phyloP scores from a whole-genome alignment of 2,329 filamentous ascomycete species.

The Colletotrichum liriopes region DNA sequence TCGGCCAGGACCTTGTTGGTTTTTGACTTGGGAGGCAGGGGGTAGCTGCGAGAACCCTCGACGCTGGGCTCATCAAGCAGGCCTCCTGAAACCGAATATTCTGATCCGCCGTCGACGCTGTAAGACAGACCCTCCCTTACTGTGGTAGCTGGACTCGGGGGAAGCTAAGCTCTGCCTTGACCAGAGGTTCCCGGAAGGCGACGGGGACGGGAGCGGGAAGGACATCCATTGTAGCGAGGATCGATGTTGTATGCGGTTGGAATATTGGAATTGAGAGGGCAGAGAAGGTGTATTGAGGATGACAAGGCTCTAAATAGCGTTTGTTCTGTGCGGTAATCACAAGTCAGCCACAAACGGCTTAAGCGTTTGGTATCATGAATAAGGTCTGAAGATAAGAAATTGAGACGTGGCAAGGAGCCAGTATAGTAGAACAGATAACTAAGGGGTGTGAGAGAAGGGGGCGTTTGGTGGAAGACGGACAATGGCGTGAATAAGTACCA shows the following conservation, averaged over 20 bases:
- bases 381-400: not conserved
- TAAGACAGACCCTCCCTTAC: slow-evolving; percentile 55
- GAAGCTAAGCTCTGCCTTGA: slow-evolving; percentile 44
- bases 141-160: slow-evolving; percentile 59
- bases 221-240: slow-evolving; percentile 23
- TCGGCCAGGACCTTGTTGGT: slow-evolving; percentile 77
- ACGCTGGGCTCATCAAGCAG: slow-evolving; percentile 43
- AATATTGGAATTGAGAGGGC: not conserved
- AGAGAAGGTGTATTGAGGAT: not conserved
- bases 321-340: slow-evolving; percentile 8
- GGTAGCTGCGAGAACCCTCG: slow-evolving; percentile 59
- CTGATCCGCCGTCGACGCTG: slow-evolving; percentile 50
- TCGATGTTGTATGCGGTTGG: not conserved
- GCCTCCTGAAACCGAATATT: slow-evolving; percentile 12
- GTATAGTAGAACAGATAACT: not conserved
- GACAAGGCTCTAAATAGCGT: not conserved
- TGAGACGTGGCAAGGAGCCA: not conserved
- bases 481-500: slow-evolving; percentile 31
- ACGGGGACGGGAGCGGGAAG: slow-evolving; percentile 1
- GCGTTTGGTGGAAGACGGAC: not conserved
- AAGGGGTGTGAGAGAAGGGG: not conserved
- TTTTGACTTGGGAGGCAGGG: slow-evolving; percentile 78
- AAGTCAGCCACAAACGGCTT: not conserved
- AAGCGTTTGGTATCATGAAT: slow-evolving; percentile 6
- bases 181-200: slow-evolving; percentile 27